Conservation (phyloP, 1,284 basidiomycete species). For the Papiliotrema fonsecae region DNA sequence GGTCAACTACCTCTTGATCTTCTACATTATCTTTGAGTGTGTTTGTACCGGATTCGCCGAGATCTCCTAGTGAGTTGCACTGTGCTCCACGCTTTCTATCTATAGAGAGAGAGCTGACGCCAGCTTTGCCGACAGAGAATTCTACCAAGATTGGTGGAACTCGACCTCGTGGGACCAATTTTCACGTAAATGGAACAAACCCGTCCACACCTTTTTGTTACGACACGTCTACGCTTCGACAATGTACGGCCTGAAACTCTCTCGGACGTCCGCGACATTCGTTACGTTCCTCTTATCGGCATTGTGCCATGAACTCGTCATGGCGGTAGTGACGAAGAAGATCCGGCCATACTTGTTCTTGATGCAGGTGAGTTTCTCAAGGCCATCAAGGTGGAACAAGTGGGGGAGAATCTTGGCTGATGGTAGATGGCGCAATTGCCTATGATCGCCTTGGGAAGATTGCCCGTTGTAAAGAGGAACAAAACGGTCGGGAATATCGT, state of each 20-base stretch:
- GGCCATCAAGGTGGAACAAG: neutral
- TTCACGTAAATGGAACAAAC: conserved; percentile 90
- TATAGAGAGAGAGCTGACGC: conserved; percentile 8
- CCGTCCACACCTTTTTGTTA: conserved; percentile 69
- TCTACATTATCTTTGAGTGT: conserved; percentile 62
- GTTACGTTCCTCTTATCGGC: conserved; percentile 88
- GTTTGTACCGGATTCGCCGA: conserved; percentile 96
- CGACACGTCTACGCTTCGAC: conserved; percentile 90
- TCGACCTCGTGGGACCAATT: conserved; percentile 95
- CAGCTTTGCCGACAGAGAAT: conserved; percentile 90
- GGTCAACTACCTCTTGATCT: conserved; percentile 53
- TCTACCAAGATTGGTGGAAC: conserved; percentile 99
- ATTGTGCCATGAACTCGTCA: conserved; percentile 87
- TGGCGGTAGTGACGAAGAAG: conserved; percentile 92
- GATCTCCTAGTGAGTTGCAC: conserved; percentile 63
- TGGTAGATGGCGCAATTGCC: conserved; percentile 83
- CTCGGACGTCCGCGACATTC: conserved; percentile 74
- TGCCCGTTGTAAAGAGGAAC: conserved; percentile 71
- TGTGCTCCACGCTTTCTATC: too few relatives aligned
- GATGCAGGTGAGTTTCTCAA: conserved; percentile 35
- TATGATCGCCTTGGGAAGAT: conserved; percentile 73
- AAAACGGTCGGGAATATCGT: conserved; percentile 67
- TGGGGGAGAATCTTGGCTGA: neutral
- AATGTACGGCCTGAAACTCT: conserved; percentile 70
- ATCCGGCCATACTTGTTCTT: conserved; percentile 53